Evolutionary conservation across 2,329 filamentous ascomycete species (phyloP).

Genomic region (Leptographium procerum): DNA sequence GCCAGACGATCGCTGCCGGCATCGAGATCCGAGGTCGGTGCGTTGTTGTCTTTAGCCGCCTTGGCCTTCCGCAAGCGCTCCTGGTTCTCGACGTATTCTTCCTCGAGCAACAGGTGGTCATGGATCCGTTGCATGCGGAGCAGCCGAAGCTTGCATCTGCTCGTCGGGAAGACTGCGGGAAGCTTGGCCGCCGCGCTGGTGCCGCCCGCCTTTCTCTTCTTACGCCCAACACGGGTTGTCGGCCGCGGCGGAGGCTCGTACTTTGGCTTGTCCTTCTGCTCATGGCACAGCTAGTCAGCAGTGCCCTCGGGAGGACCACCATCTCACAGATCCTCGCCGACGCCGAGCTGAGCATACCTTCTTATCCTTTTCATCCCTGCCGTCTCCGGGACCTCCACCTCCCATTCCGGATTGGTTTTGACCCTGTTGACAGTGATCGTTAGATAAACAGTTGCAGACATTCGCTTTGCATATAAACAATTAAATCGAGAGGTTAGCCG

Average conservation of each 20-base stretch:
- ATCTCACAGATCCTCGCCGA: neutral
- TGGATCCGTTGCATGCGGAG: constrained; percentile 98
- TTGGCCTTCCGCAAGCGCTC: constrained; percentile 91
- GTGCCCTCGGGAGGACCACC: neutral
- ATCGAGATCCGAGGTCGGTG: constrained; percentile 58
- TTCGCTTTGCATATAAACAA: neutral
- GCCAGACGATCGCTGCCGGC: constrained; percentile 71
- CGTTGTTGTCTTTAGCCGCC: constrained; percentile 58
- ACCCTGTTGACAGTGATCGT: constrained; percentile 41
- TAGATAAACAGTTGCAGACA: neutral
- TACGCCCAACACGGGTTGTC: constrained; percentile 90
- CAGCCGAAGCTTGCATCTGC: constrained; percentile 92
- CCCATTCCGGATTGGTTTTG: constrained; percentile 83
- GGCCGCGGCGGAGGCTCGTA: constrained; percentile 97
- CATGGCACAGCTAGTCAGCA: neutral
- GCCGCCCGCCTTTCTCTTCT: constrained; percentile 94
- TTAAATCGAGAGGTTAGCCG: neutral
- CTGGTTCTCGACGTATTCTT: constrained; percentile 99
- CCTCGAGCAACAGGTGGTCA: constrained; percentile 90
- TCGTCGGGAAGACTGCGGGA: constrained; percentile 85
- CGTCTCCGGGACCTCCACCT: constrained; percentile 54
- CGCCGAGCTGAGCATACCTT: constrained; percentile 46
- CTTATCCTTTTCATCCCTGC: constrained; percentile 82
- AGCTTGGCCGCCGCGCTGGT: constrained; percentile 93
- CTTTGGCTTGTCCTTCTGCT: constrained; percentile 98